phyloP scores from a whole-genome alignment of 2,329 filamentous ascomycete species.

The Dactylellina leptospora region DNA sequence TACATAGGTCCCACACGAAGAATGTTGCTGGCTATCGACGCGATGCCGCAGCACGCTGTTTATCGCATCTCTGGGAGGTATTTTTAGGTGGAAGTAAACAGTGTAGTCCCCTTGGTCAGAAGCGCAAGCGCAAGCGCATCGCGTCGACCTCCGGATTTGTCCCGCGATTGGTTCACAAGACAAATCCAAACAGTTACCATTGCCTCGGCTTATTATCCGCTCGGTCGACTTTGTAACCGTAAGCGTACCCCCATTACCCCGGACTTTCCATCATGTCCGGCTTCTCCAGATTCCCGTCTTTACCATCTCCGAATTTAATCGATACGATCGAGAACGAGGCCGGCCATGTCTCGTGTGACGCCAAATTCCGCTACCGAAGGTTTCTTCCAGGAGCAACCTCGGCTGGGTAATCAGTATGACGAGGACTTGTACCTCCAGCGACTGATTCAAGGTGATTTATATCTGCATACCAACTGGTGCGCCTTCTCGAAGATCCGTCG shows the following conservation, averaged over 20 bases:
- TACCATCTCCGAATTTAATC: background rate
- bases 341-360: constrained; percentile 36
- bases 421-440: constrained; percentile 67
- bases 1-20: too few species aligned
- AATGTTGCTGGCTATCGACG: too few species aligned
- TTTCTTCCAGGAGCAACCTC: constrained; percentile 68
- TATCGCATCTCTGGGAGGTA: too few species aligned
- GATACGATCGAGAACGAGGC: background rate
- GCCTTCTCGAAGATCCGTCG: background rate
- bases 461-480: background rate
- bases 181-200: background rate
- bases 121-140: constrained; percentile 24
- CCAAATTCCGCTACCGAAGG: constrained; percentile 62
- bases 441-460: constrained; percentile 64
- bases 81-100: too few species aligned
- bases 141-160: constrained; percentile 9
- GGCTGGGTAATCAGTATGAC: constrained; percentile 67
- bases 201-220: constrained; percentile 41
- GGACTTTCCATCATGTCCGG: constrained; percentile 29
- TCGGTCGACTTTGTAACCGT: constrained; percentile 1
- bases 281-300: constrained; percentile 12
- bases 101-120: constrained; percentile 12
- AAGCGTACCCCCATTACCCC: constrained; percentile 5
- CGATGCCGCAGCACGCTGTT: too few species aligned
- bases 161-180: too few species aligned